These are phyloP conservation scores for Stipa capillata DNA, from an alignment of 176 grass and related monocot species.

Conservation along the genomic window DNA sequence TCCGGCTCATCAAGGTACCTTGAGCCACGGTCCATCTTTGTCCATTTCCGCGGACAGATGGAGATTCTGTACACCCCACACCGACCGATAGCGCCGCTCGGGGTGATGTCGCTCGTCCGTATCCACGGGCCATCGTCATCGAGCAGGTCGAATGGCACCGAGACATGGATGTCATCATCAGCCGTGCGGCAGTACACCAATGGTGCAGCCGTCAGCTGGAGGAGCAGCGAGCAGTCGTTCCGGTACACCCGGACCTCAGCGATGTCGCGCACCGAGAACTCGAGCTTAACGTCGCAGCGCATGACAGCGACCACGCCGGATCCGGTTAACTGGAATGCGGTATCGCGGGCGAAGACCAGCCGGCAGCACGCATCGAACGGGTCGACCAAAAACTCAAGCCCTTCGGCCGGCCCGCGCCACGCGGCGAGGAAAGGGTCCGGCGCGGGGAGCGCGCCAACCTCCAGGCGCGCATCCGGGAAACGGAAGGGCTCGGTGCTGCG, in stretches of 20 bases:
- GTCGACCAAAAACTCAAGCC: conserved; percentile 61
- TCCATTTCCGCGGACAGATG: conserved; percentile 33
- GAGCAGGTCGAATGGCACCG: conserved; percentile 51
- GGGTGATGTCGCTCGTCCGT: conserved; percentile 64
- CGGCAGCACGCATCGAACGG: conserved; percentile 64
- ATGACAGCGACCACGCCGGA: conserved; percentile 25
- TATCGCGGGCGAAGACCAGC: conserved; percentile 54
- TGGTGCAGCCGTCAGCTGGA: conserved; percentile 32
- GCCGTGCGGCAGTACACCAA: conserved; percentile 59
- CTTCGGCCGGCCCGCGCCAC: conserved; percentile 42
- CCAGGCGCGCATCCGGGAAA: conserved; percentile 50
- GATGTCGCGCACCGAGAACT: conserved; percentile 61
- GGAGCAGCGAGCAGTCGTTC: conserved; percentile 35
- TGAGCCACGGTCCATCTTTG: conserved; percentile 39
- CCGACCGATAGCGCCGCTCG: conserved; percentile 44
- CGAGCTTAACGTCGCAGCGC: conserved; percentile 66
- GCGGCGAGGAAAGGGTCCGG: conserved; percentile 37
- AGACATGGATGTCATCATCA: conserved; percentile 58
- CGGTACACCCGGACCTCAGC: conserved; percentile 30
- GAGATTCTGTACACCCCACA: conserved; percentile 55
- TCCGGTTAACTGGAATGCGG: conserved; percentile 40
- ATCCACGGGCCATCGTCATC: conserved; percentile 92
- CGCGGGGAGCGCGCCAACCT: conserved; percentile 43
- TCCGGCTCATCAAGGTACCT: conserved; percentile 45
- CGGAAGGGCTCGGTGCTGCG: conserved; percentile 51